phyloP scores from a whole-genome alignment of 2,329 filamentous ascomycete genomes.

The Talaromyces pinophilus region DNA sequence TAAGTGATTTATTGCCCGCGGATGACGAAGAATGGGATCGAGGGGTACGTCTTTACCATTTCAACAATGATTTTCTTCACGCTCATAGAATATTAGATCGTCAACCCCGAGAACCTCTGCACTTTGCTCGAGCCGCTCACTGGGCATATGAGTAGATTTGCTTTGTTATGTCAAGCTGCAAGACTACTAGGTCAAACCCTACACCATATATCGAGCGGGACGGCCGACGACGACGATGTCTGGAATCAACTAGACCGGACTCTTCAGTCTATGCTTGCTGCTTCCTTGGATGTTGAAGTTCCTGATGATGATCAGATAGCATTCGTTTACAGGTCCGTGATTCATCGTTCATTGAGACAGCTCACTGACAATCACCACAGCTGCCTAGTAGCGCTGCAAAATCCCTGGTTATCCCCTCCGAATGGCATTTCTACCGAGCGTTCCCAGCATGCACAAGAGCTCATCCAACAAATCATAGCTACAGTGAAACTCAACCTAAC shows the following conservation, averaged over 20 bases:
- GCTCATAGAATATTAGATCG: constrained; percentile 1
- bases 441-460: background rate
- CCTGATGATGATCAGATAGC: constrained; percentile 29
- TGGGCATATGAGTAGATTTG: constrained; percentile 31
- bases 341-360: background rate
- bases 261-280: constrained; percentile 28
- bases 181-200: constrained; percentile 25
- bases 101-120: constrained; percentile 21
- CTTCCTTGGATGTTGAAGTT: constrained; percentile 26
- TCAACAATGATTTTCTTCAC: background rate
- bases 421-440: background rate
- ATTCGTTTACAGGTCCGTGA: constrained; percentile 30
- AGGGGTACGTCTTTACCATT: background rate
- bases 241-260: constrained; percentile 28
- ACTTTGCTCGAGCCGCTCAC: constrained; percentile 28
- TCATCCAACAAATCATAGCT: constrained; percentile 9
- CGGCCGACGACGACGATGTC: background rate
- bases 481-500: constrained; percentile 24
- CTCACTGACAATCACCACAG: background rate
- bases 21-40: constrained; percentile 16
- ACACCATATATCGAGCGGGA: constrained; percentile 9
- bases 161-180: constrained; percentile 24
- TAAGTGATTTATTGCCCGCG: constrained; percentile 27
- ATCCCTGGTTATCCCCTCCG: constrained; percentile 8
- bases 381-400: constrained; percentile 6